Evolutionary conservation across 306 rosid species (phyloP).

Genomic region (Amphicarpaea edgeworthii): DNA sequence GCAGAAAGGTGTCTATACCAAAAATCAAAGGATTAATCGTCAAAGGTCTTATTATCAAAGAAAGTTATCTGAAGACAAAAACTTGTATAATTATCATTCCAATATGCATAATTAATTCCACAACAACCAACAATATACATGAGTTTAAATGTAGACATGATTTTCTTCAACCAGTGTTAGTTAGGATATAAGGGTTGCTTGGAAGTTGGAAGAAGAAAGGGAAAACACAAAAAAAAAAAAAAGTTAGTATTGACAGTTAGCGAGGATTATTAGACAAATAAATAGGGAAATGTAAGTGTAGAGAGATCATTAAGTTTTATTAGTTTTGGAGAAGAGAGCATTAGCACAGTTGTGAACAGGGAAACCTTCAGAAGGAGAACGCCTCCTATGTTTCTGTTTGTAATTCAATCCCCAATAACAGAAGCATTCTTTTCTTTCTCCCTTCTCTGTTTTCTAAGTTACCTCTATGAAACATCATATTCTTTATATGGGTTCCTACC

Average conservation of each 20-base stretch:
- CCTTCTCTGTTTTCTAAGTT: background rate
- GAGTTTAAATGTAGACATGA: slow-evolving; percentile 29
- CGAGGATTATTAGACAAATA: background rate
- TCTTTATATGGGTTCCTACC: background rate
- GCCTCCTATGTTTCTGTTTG: background rate
- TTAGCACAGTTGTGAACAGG: background rate
- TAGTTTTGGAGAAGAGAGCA: slow-evolving; percentile 6
- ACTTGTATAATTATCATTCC: slow-evolving; percentile 11
- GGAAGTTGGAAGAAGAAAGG: background rate
- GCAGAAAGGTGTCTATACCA: slow-evolving; percentile 26
- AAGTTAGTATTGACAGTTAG: background rate
- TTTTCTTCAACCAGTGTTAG: slow-evolving; percentile 7
- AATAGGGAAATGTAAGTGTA: background rate
- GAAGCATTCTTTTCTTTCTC: background rate
- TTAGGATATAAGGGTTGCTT: background rate
- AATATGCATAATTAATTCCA: slow-evolving; percentile 24
- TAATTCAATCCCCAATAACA: background rate
- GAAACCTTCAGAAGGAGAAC: background rate
- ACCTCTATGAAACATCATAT: slow-evolving; percentile 4
- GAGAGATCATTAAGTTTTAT: background rate
- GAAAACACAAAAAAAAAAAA: background rate
- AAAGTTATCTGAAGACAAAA: slow-evolving; percentile 26
- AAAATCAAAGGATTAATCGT: slow-evolving; percentile 16
- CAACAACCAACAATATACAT: slow-evolving; percentile 13
- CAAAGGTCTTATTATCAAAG: background rate